Evolutionary conservation across 2,329 filamentous ascomycete genomes (phyloP), one percentile per base, ranked within the genome.

Genomic region (Pyrenophora graminea): DNA sequence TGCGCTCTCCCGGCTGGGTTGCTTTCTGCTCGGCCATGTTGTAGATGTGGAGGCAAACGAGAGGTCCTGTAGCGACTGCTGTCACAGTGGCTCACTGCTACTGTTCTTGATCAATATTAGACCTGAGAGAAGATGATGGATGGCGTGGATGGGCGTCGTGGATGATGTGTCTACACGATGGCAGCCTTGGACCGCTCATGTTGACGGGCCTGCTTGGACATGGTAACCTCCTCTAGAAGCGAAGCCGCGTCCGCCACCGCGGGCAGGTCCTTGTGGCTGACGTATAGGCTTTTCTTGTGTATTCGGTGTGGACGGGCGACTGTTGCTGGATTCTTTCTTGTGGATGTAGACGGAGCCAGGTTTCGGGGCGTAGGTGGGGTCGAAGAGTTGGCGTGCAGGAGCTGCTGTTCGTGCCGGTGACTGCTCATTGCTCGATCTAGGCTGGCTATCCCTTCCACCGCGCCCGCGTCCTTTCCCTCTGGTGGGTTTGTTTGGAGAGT

Each of bases 161-260:
- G 21, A 7, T 23, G 4, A 23, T 23, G 21, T 23, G 21, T 23
- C 4, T 23, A 23, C 7, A 23, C 21, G 21, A 23, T 23, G 21
- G 21, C 4, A 18, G 33, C 17, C 12, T 37, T 19, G 18, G 3
- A 12, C 4, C 39, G 48, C 39, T 46, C 48, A 57, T 52, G 50
- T 61, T 27, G 60, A 64, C 21, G 62, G 59, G 21, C 60, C 62
- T 52, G 58, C 40, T 33, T 50, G 41, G 13, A 37, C 47, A n/a
- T 40, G 38, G 19, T 62, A 53, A 33, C 45, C 49, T 19, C 88
- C 87, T 64, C 89, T 81, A 56, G 78, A 79, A 39, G 81, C 82
- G 67, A 94, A 92, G 31, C 88, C 89, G 73, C 91, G 91, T 0
- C 90, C 90, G 48, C 87, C 89, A 65, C 88, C 82, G 51, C 89